Conservation (phyloP, 1,284 basidiomycete genomes). For the Moniliella sp. region DNA sequence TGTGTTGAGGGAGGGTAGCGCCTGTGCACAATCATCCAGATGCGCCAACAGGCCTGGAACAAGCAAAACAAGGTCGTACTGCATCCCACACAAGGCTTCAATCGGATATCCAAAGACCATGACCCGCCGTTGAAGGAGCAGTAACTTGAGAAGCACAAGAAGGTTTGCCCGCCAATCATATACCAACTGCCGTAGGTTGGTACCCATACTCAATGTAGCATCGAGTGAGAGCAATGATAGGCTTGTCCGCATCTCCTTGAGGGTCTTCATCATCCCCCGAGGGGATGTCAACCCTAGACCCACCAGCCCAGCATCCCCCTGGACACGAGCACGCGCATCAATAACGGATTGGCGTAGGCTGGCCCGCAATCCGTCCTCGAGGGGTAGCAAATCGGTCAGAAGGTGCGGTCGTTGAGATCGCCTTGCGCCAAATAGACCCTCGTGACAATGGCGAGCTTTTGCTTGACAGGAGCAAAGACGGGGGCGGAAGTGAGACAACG, state of each 20-base stretch:
- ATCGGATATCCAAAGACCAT: constrained; percentile 95
- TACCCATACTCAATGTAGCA: constrained; percentile 39
- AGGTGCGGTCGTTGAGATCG: constrained; percentile 24
- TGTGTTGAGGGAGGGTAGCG: too few relatives aligned
- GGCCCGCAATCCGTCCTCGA: constrained; percentile 17
- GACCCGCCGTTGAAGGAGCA: constrained; percentile 51
- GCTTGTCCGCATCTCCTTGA: too few relatives aligned
- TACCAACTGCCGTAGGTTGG: constrained; percentile 70
- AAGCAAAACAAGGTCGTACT: constrained; percentile 57
- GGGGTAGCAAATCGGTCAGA: constrained; percentile 31
- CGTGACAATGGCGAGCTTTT: constrained; percentile 88
- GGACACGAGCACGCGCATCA: too few relatives aligned
- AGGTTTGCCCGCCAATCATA: constrained; percentile 82
- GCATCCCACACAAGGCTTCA: constrained; percentile 82
- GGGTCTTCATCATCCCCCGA: too few relatives aligned
- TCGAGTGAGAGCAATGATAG: too few relatives aligned
- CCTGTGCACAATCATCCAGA: constrained; percentile 40
- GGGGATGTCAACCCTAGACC: too few relatives aligned
- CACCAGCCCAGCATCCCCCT: too few relatives aligned
- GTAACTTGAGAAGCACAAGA: constrained; percentile 73
- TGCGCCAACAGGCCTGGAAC: constrained; percentile 47
- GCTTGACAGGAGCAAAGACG: constrained; percentile 40
- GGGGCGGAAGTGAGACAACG: constrained; percentile 55
- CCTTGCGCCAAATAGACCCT: constrained; percentile 30
- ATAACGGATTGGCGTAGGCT: constrained; percentile 8